Percentiles rank a stretch among this genome's conserved stretches.
Evolutionary conservation across 345 rosid genomes (phyloP).

Genomic region (Arabidopsis thaliana): TAIR10.1 NC_003070.9:4765001-4765500

Average conservation of each 20-base stretch:
- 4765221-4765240: slow-evolving; percentile 52
- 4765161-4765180: slow-evolving; percentile 58
- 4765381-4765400: slow-evolving; percentile 52
- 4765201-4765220: slow-evolving; percentile 45
- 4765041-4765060: slow-evolving; percentile 47
- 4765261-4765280: slow-evolving; percentile 59
- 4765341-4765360: slow-evolving; percentile 46
- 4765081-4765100: slow-evolving; percentile 55
- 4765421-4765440: slow-evolving; percentile 61
- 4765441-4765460: slow-evolving; percentile 70
- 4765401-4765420: slow-evolving; percentile 54
- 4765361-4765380: slow-evolving; percentile 52
- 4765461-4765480: slow-evolving; percentile 46
- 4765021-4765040: slow-evolving; percentile 35
- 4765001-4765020: slow-evolving; percentile 49
- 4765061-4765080: slow-evolving; percentile 56
- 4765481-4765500: slow-evolving; percentile 46
- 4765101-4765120: slow-evolving; percentile 36
- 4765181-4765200: slow-evolving; percentile 41
- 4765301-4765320: slow-evolving; percentile 41
- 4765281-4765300: slow-evolving; percentile 49
- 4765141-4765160: slow-evolving; percentile 39
- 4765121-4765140: slow-evolving; percentile 47
- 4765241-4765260: slow-evolving; percentile 66
- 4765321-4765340: slow-evolving; percentile 45